A percentile compares a stretch with the other conserved stretches of the same genome.
Evolutionary conservation across 192 early-diverging fungal genomes (phyloP).

Genomic region (Backusella circina): DNA sequence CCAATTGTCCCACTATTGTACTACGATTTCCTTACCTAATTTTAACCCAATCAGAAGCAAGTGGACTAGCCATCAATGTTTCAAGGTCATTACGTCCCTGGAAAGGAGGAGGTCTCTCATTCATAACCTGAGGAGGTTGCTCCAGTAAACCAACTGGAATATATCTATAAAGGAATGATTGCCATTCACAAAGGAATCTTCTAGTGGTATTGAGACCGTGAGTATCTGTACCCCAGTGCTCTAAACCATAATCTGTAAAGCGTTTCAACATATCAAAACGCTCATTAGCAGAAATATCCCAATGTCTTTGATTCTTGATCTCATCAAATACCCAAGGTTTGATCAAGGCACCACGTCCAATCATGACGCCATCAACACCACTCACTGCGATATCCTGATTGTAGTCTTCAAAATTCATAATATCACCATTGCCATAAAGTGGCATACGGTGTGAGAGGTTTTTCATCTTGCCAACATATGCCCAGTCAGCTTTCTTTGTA

Average conservation of each 20-base stretch:
- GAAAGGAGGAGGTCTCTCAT: slow-evolving; percentile 86
- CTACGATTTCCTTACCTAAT: slow-evolving; percentile 43
- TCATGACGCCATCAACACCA: slow-evolving; percentile 83
- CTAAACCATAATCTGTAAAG: slow-evolving; percentile 83
- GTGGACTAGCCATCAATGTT: slow-evolving; percentile 87
- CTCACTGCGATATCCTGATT: slow-evolving; percentile 59
- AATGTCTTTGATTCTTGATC: slow-evolving; percentile 79
- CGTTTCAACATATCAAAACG: slow-evolving; percentile 86
- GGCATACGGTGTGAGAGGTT: slow-evolving; percentile 33
- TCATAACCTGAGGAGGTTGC: slow-evolving; percentile 86
- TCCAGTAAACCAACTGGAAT: slow-evolving; percentile 91
- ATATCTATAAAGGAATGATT: slow-evolving; percentile 72
- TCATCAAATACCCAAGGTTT: slow-evolving; percentile 98
- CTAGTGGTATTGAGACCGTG: slow-evolving; percentile 80
- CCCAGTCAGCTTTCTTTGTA: slow-evolving; percentile 86
- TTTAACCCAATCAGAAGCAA: slow-evolving; percentile 87
- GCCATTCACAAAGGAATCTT: slow-evolving; percentile 77
- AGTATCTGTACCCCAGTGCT: slow-evolving; percentile 93
- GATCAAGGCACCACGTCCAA: slow-evolving; percentile 77
- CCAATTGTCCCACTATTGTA: background rate
- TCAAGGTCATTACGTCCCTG: slow-evolving; percentile 91
- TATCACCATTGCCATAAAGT: slow-evolving; percentile 84
- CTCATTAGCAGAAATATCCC: slow-evolving; percentile 88
- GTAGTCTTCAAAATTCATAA: slow-evolving; percentile 82
- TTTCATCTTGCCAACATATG: slow-evolving; percentile 73